phyloP scores from a whole-genome alignment of 495 filamentous ascomycete genomes.

The Hyaloscypha bicolor region DNA sequence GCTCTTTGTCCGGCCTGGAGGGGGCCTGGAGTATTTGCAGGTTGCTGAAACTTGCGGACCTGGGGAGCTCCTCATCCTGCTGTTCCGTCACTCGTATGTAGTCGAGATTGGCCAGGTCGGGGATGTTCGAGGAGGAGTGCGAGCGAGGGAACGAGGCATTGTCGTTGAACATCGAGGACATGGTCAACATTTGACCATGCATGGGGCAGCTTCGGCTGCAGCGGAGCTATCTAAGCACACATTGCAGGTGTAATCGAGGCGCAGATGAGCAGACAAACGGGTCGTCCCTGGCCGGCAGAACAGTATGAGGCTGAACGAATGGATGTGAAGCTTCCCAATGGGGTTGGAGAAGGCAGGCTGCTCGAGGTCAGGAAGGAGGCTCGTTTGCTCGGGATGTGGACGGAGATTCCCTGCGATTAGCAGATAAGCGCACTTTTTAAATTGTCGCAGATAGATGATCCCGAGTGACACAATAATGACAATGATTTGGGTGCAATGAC shows the following conservation, averaged over 20 bases:
- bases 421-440: constrained; percentile 15
- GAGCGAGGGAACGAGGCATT: constrained; percentile 31
- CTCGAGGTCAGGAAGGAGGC: neutral
- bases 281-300: constrained; percentile 22
- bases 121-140: constrained; percentile 32
- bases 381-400: constrained; percentile 12
- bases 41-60: constrained; percentile 34
- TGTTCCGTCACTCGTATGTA: constrained; percentile 23
- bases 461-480: neutral
- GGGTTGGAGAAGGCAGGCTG: neutral
- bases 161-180: constrained; percentile 30
- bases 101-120: constrained; percentile 26
- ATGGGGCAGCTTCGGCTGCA: constrained; percentile 28
- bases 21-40: constrained; percentile 23
- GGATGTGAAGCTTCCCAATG: neutral
- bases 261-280: neutral
- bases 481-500: neutral
- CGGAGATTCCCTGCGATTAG: constrained; percentile 14
- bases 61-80: constrained; percentile 26
- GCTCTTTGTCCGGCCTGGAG: constrained; percentile 11
- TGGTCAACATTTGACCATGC: constrained; percentile 31
- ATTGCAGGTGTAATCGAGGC: constrained; percentile 12
- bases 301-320: constrained; percentile 7
- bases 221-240: constrained; percentile 21
- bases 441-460: constrained; percentile 21